Base-by-base conservation (phyloP, 768 basidiomycete genomes). In the Boletus rubroflammeus region DNA sequence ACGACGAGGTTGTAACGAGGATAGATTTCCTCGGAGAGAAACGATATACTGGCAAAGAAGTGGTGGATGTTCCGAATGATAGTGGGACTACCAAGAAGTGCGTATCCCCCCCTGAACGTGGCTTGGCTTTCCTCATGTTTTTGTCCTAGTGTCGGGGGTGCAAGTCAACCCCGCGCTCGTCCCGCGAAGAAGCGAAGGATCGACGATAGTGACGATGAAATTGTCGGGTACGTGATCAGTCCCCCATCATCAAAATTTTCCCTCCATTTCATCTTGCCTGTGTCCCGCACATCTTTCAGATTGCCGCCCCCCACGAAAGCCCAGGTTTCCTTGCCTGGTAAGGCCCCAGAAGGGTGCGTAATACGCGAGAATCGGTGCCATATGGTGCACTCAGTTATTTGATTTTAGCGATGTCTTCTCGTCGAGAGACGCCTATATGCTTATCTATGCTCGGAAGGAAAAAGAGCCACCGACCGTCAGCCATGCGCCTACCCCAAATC, bases 351-450 rank as follows among this genome's bases (percentile, higher is more conserved):
- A 19, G 93, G 91, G 74, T 88, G 92, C 6, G 90, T 81, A 71
- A 96, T 3, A 91, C 17, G 90, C 71, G 9, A 91, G 51, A 74
- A 7, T 92, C 92, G 51, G 93, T 83, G 51, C 44, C 35, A 29
- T 57, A 61, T 53, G 51, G 50, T 56, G 34, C 35, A 43, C 57
- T 62, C 40, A 57, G 13, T 34, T 45, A 56, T 57, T 62, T 69
- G 64, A 58, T 61, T 55, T 60, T 50, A 81, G 79, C 55, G 74
- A 77, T 36, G 78, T 88, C 39, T 70, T 70, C 58, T 76, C 81
- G 3, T 93, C 93, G 2, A 88, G 81, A 71, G 93, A 97, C 62
- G 93, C 92, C 6, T 97, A 98, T 71, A 96, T 98, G 93, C 79
- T 98, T 31, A 85, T 98, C 50, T 98, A 98, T 70, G 80, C 82